Base-by-base conservation (phyloP, 2,329 filamentous ascomycete species). In the Calonectria henricotiae region DNA sequence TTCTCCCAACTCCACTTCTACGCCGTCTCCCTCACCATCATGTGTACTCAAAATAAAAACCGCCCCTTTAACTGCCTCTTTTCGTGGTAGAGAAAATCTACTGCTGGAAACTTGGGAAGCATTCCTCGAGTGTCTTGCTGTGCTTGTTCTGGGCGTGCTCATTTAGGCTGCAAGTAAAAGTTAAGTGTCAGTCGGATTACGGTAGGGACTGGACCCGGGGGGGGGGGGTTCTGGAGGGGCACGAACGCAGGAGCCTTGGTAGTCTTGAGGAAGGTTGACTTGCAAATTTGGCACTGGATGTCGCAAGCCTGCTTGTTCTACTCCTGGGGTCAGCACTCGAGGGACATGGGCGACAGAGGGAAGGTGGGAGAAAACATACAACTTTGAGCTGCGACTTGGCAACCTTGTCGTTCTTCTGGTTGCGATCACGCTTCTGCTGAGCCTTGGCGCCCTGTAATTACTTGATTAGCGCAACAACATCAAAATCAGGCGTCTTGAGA, bases 101-200 rank as follows among this genome's bases (percentile, higher is more conserved):
- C 74, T 72, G 61, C 65, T 71, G 51, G 73, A 84, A 88, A 63
- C 74, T 82, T 20, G 91, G 91, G 84, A 95, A 95, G 84, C 93
- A 95, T 47, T 94, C 92, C 62, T 86, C 81, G 32, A 94, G 85
- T 47, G 87, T 86, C 86, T 94, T 94, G 85, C 84, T 91, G 85
- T 95, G 93, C 87, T 94, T 94, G 84, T 94, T 94, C 73, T 83
- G 80, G 72, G 93, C 92, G 82, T 95, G 93, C 79, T 93, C 90
- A 70, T 87, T 89, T 72, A 95, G 89, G 72, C 89, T 91, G 37
- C 20, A 32, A 6, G 51, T 13, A 66, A 25, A 65, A 20, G n/a
- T 30, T 0, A 27, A 9, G n/a, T 69, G 63, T 75, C 72, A 76
- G 68, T 62, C 62, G 41, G 60, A 51, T 43, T 55, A 23, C 49